Evolutionary conservation across 2,329 filamentous ascomycete species (phyloP).

Genomic region (Xylariaceae sp.): DNA sequence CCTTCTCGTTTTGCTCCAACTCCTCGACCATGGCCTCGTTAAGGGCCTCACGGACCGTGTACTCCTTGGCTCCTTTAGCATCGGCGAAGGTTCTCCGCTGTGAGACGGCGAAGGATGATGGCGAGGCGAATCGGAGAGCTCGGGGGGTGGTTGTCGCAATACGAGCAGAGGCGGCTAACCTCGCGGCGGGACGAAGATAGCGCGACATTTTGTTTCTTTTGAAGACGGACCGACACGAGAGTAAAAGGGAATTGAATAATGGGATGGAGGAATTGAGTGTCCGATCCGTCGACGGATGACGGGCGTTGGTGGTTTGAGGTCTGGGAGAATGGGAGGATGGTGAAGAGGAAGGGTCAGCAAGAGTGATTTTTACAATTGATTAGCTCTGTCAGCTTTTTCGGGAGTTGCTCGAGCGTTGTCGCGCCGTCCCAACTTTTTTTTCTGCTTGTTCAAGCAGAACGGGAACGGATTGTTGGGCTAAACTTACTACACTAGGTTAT

Average conservation of each 20-base stretch:
- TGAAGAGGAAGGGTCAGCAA: constrained; percentile 20
- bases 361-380: constrained; percentile 37
- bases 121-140: constrained; percentile 44
- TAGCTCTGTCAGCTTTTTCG: constrained; percentile 38
- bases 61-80: constrained; percentile 73
- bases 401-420: constrained; percentile 22
- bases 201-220: constrained; percentile 52
- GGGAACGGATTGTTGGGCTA: constrained; percentile 37
- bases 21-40: constrained; percentile 99
- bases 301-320: constrained; percentile 16
- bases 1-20: constrained; percentile 91
- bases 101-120: constrained; percentile 45
- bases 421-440: constrained; percentile 38
- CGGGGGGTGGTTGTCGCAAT: constrained; percentile 46
- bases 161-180: constrained; percentile 54
- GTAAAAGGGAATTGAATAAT: background rate
- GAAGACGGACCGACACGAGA: constrained; percentile 18
- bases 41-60: constrained; percentile 95
- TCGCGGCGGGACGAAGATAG: constrained; percentile 58
- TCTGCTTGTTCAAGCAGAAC: constrained; percentile 25
- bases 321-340: constrained; percentile 14
- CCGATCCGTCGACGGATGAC: constrained; percentile 33
- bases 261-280: constrained; percentile 19
- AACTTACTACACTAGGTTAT: constrained; percentile 24
- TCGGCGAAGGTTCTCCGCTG: constrained; percentile 65